Percentiles rank a stretch among this genome's conserved stretches.
Evolutionary conservation across 495 filamentous ascomycete species (phyloP).

Genomic region (Echria macrotheca): DNA sequence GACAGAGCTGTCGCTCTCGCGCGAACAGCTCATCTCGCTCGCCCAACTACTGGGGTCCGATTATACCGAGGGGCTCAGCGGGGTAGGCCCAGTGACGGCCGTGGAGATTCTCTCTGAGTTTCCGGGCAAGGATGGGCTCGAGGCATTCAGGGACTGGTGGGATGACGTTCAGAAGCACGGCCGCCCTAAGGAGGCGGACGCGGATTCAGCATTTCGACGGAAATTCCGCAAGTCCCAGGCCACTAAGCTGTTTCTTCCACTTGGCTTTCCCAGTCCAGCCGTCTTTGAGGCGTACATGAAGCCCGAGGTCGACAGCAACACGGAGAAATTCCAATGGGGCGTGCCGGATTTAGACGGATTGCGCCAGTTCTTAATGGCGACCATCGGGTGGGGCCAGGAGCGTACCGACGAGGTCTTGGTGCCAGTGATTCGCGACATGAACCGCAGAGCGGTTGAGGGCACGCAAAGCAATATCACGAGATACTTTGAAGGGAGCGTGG

Average conservation of each 20-base stretch:
- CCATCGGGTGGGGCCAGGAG: conserved; percentile 86
- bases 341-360: conserved; percentile 86
- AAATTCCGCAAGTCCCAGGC: conserved; percentile 72
- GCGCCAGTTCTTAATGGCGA: conserved; percentile 82
- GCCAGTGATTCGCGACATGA: conserved; percentile 93
- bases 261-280: conserved; percentile 65
- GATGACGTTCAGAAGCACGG: conserved; percentile 58
- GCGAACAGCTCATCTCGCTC: conserved; percentile 75
- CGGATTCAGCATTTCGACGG: conserved; percentile 59
- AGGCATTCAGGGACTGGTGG: conserved; percentile 85
- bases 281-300: conserved; percentile 73
- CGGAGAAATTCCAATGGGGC: conserved; percentile 86
- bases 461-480: conserved; percentile 95
- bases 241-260: conserved; percentile 78
- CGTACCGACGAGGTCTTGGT: conserved; percentile 91
- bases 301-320: conserved; percentile 75
- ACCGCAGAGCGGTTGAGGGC: conserved; percentile 74
- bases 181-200: conserved; percentile 48
- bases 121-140: conserved; percentile 43
- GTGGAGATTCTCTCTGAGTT: conserved; percentile 94
- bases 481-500: conserved; percentile 56
- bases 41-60: conserved; percentile 88
- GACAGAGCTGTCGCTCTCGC: conserved; percentile 78
- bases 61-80: conserved; percentile 88
- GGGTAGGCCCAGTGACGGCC: conserved; percentile 88